Percentiles rank a stretch among this genome's conserved stretches.
phyloP scores from a whole-genome alignment of 495 filamentous ascomycete genomes.

The Massariosphaeria phaeospora region DNA sequence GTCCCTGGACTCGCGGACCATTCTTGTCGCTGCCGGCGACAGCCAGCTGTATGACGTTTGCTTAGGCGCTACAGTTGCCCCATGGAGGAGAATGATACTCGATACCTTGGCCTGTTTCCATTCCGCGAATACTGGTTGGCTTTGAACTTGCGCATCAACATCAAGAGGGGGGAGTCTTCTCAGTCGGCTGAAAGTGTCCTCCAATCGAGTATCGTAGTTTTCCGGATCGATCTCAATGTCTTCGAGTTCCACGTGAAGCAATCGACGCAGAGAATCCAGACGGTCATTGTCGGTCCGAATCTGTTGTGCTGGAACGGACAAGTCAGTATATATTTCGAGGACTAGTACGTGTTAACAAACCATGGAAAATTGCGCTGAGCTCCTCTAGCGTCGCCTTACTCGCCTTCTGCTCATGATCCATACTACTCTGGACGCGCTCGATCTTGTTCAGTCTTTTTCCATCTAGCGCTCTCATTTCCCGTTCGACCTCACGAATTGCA shows the following conservation, averaged over 20 bases:
- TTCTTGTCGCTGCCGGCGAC: no score
- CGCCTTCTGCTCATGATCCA: no score
- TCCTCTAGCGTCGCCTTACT: no score
- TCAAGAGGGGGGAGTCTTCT: not conserved
- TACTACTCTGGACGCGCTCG: no score
- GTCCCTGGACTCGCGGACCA: no score
- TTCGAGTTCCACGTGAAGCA: not conserved
- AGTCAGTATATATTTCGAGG: no score
- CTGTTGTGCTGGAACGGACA: not conserved
- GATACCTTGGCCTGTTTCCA: no score
- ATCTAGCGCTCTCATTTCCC: not conserved
- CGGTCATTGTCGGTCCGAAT: not conserved
- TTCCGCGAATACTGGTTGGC: not conserved
- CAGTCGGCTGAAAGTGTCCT: not conserved
- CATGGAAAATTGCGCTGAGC: no score
- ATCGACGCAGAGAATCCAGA: not conserved
- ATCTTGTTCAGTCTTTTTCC: not conserved
- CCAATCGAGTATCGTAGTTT: not conserved
- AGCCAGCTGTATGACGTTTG: no score
- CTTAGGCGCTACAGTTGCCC: no score
- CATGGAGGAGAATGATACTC: no score
- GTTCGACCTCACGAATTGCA: not conserved
- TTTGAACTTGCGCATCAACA: not conserved
- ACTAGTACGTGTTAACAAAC: no score
- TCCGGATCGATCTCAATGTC: not conserved